Conservation (phyloP, 192 early-diverging fungal species). For the Coemansia sp. region DNA sequence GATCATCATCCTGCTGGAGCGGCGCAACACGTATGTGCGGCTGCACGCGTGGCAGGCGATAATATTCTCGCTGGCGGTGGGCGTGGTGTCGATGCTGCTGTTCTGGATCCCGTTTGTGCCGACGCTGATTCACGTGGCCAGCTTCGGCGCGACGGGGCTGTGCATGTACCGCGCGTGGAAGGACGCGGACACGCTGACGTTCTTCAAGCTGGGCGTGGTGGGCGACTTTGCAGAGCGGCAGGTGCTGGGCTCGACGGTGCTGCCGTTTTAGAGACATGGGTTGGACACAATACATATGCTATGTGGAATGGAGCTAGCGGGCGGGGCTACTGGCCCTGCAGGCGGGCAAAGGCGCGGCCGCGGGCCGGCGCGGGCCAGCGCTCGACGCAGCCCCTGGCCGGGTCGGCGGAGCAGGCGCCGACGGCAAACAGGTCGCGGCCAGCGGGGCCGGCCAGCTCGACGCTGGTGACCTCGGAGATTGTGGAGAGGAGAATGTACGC, state of each 20-base stretch:
- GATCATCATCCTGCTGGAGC: conserved; percentile 35
- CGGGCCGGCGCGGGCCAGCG: conserved; percentile 1
- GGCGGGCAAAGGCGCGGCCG: conserved; percentile 21
- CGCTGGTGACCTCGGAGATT: conserved; percentile 31
- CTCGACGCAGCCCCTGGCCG: conserved; percentile 46
- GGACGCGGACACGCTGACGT: conserved; percentile 43
- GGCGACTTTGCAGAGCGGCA: conserved; percentile 51
- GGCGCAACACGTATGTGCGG: conserved; percentile 44
- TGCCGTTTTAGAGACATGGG: conserved; percentile 44
- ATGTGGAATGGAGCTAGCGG: too few species aligned
- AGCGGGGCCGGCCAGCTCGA: conserved; percentile 49
- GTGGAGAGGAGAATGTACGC: conserved; percentile 19
- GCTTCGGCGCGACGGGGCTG: conserved; percentile 18
- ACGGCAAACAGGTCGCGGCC: conserved; percentile 48
- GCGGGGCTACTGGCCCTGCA: too few species aligned
- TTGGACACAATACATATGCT: not conserved
- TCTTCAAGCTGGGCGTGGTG: conserved; percentile 45
- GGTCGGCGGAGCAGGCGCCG: conserved; percentile 36
- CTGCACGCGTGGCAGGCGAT: conserved; percentile 50
- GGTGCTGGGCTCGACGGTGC: conserved; percentile 42
- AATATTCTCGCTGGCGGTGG: conserved; percentile 21
- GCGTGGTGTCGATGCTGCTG: conserved; percentile 26
- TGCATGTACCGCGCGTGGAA: conserved; percentile 43
- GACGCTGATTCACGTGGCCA: conserved; percentile 26
- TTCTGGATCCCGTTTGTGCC: conserved; percentile 42